Evolutionary conservation across 495 filamentous ascomycete genomes (phyloP).

Genomic region (Penicillium crystallinum): DNA sequence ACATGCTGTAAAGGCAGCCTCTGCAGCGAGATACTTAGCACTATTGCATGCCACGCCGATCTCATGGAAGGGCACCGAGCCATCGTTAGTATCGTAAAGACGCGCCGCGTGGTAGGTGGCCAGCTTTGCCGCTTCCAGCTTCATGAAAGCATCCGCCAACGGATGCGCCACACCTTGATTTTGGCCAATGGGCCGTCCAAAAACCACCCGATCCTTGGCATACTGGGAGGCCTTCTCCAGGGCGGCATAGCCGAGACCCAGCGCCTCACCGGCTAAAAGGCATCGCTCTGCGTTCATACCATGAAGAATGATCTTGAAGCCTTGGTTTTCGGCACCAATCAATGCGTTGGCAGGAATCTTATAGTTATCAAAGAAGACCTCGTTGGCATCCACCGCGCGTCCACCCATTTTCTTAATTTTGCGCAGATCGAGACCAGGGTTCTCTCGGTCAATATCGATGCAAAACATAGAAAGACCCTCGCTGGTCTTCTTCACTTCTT

Average conservation of each 20-base stretch:
- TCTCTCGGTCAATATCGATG: conserved; percentile 59
- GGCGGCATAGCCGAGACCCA: conserved; percentile 72
- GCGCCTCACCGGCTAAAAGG: conserved; percentile 69
- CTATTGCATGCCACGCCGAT: conserved; percentile 71
- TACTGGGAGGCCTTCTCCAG: conserved; percentile 60
- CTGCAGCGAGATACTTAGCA: conserved; percentile 74
- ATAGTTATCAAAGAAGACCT: conserved; percentile 79
- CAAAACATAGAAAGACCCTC: conserved; percentile 73
- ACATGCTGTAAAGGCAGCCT: conserved; percentile 71
- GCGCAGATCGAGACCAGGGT: conserved; percentile 55
- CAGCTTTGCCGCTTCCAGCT: conserved; percentile 72
- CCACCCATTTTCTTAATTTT: conserved; percentile 81
- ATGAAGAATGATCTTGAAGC: conserved; percentile 73
- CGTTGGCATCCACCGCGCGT: conserved; percentile 73
- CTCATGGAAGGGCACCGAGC: conserved; percentile 51
- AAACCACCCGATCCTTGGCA: conserved; percentile 63
- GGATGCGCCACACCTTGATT: conserved; percentile 76
- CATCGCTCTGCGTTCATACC: conserved; percentile 83
- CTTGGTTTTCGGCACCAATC: conserved; percentile 64
- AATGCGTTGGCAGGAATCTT: conserved; percentile 52
- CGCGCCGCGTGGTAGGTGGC: conserved; percentile 73
- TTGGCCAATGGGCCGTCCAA: conserved; percentile 64
- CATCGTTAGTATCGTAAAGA: conserved; percentile 61
- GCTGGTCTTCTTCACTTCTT: conserved; percentile 58
- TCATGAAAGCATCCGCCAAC: conserved; percentile 69